phyloP scores from a whole-genome alignment of 2,329 filamentous ascomycete species.

The Colletotrichum siamense region DNA sequence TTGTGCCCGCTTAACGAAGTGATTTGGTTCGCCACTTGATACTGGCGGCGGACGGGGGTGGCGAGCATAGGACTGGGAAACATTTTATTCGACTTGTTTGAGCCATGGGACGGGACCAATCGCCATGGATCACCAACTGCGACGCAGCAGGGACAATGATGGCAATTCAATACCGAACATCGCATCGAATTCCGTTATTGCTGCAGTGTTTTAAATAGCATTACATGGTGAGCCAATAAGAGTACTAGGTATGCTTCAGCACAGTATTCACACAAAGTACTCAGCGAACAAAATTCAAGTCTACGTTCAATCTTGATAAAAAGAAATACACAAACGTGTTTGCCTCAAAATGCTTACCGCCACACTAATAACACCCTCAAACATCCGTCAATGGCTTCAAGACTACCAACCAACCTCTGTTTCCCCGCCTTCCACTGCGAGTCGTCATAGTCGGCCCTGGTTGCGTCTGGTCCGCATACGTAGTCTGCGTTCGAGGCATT shows the following conservation, averaged over 20 bases:
- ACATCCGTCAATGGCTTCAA: not conserved
- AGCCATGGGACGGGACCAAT: too few species aligned
- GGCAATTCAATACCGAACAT: not conserved
- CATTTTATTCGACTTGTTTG: too few species aligned
- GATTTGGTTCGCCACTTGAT: too few species aligned
- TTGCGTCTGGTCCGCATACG: not conserved
- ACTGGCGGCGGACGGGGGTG: too few species aligned
- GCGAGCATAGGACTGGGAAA: too few species aligned
- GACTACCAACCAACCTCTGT: rapidly evolving
- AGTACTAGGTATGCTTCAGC: too few species aligned
- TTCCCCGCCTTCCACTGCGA: not conserved
- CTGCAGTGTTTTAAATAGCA: not conserved
- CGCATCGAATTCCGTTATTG: not conserved
- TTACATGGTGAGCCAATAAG: not conserved
- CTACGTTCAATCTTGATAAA: not conserved
- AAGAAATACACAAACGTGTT: rapidly evolving
- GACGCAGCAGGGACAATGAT: not conserved
- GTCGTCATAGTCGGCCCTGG: not conserved
- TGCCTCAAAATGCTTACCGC: not conserved
- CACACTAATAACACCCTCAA: not conserved
- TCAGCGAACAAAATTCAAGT: not conserved
- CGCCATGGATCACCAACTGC: not conserved
- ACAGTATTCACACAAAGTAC: not conserved
- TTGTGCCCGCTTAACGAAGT: too few species aligned
- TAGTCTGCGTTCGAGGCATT: not conserved